Conservation (phyloP, 331 rosid species). For the Acacia concinna region DNA sequence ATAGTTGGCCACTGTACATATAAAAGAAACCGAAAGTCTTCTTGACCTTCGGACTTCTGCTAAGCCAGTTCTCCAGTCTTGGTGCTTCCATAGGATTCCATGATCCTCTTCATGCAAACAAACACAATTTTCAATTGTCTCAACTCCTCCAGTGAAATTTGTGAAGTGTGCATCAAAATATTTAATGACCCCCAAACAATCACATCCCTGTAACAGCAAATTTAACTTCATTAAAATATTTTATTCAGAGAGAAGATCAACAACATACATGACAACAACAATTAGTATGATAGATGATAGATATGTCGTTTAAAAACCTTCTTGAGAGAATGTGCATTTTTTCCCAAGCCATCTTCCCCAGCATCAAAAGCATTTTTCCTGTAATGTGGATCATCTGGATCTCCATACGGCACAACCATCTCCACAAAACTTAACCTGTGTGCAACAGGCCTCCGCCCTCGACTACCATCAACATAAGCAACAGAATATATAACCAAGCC, state of each 20-base stretch:
- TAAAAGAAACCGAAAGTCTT: constrained; percentile 80
- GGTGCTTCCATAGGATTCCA: constrained; percentile 97
- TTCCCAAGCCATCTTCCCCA: constrained; percentile 95
- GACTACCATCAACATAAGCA: constrained; percentile 90
- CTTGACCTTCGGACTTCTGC: constrained; percentile 98
- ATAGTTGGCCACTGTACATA: constrained; percentile 93
- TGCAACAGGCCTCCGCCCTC: constrained; percentile 92
- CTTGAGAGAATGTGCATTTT: constrained; percentile 93
- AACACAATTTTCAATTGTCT: constrained; percentile 86
- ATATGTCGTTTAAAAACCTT: constrained; percentile 52
- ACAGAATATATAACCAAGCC: constrained; percentile 90
- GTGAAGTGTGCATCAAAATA: constrained; percentile 95
- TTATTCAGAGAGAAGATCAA: not conserved
- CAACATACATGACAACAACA: not conserved
- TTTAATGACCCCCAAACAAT: constrained; percentile 91
- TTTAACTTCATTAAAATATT: constrained; percentile 29
- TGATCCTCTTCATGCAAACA: constrained; percentile 97
- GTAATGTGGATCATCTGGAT: constrained; percentile 93
- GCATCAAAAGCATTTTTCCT: constrained; percentile 96
- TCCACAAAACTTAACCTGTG: constrained; percentile 94
- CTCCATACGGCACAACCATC: constrained; percentile 98
- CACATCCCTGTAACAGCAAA: constrained; percentile 70
- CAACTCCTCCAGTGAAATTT: constrained; percentile 92
- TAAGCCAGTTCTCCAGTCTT: constrained; percentile 97
- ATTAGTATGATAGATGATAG: constrained; percentile 12